Conservation (phyloP, 2,329 filamentous ascomycete genomes). For the Calonectria pauciramosa region DNA sequence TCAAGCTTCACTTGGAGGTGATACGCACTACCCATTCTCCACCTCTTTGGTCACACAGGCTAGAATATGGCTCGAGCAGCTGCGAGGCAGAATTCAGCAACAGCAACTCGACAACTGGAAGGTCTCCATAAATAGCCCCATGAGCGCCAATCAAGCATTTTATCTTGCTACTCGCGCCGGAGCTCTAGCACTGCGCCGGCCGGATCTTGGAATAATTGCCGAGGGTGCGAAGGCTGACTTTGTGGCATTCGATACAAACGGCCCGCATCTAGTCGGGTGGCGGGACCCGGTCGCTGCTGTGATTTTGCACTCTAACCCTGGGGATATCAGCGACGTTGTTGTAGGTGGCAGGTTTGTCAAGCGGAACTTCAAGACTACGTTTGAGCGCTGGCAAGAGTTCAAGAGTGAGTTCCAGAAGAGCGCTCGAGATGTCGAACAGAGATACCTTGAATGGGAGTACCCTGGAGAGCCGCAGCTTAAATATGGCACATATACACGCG, state of each 20-base stretch:
- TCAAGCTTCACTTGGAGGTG: slow-evolving; percentile 65
- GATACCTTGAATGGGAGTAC: slow-evolving; percentile 37
- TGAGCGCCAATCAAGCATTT: slow-evolving; percentile 68
- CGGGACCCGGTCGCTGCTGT: slow-evolving; percentile 68
- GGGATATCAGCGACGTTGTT: slow-evolving; percentile 65
- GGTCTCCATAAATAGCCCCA: slow-evolving; percentile 60
- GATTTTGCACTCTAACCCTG: slow-evolving; percentile 67
- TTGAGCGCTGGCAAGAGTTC: not conserved
- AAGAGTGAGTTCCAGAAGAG: slow-evolving; percentile 46
- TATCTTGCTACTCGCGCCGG: slow-evolving; percentile 66
- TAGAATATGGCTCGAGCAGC: slow-evolving; percentile 65
- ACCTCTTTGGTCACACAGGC: slow-evolving; percentile 66
- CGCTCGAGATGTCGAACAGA: not conserved
- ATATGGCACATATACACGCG: not conserved
- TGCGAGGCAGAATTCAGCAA: slow-evolving; percentile 55
- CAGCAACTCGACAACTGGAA: slow-evolving; percentile 55
- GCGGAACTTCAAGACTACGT: not conserved
- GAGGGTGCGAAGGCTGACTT: slow-evolving; percentile 68
- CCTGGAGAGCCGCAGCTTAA: not conserved
- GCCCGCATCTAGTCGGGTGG: slow-evolving; percentile 66
- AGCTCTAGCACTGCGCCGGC: slow-evolving; percentile 63
- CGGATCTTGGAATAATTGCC: slow-evolving; percentile 64
- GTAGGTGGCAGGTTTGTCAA: slow-evolving; percentile 65
- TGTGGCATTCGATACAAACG: slow-evolving; percentile 62
- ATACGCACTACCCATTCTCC: slow-evolving; percentile 67